Conservation (phyloP, 805 yeast species). For the Lachancea kluyveri region DNA sequence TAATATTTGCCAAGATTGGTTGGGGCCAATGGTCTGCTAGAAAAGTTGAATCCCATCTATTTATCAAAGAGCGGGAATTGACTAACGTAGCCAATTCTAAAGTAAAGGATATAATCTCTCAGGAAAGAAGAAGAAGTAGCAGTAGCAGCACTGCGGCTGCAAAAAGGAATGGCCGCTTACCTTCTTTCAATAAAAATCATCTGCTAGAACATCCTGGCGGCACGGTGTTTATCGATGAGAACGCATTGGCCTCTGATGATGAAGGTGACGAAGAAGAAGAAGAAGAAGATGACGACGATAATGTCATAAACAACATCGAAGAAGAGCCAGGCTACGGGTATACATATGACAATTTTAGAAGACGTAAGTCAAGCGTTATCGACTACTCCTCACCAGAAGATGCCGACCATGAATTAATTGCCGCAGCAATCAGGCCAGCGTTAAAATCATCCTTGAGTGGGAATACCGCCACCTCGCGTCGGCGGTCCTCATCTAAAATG, state of each 20-base stretch:
- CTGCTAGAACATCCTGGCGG: no score
- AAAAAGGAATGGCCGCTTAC: slow-evolving; percentile 20
- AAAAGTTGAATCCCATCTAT: slow-evolving; percentile 35
- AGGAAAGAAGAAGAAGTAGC: slow-evolving; percentile 30
- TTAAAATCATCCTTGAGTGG: no score
- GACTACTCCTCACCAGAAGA: slow-evolving; percentile 22
- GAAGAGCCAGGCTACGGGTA: no score
- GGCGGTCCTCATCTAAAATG: slow-evolving; percentile 17
- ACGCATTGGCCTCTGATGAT: slow-evolving; percentile 30
- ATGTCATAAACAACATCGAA: slow-evolving; percentile 23
- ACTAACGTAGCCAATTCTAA: slow-evolving; percentile 35
- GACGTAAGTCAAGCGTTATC: slow-evolving; percentile 24
- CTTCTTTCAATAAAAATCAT: no score
- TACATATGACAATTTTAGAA: slow-evolving; percentile 26
- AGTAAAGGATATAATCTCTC: slow-evolving; percentile 38
- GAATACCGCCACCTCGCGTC: slow-evolving; percentile 10
- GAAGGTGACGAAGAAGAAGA: slow-evolving; percentile 32
- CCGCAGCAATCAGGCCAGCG: slow-evolving; percentile 13
- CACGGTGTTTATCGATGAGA: slow-evolving; percentile 34
- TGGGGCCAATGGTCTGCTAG: slow-evolving; percentile 93
- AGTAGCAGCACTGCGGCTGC: slow-evolving; percentile 10
- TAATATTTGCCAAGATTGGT: slow-evolving; percentile 86
- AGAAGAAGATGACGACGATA: slow-evolving; percentile 26
- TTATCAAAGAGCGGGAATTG: slow-evolving; percentile 36
- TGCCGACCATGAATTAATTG: slow-evolving; percentile 14